Evolutionary conservation across 1,284 basidiomycete genomes (phyloP).

Genomic region (Heliocybe sulcata): DNA sequence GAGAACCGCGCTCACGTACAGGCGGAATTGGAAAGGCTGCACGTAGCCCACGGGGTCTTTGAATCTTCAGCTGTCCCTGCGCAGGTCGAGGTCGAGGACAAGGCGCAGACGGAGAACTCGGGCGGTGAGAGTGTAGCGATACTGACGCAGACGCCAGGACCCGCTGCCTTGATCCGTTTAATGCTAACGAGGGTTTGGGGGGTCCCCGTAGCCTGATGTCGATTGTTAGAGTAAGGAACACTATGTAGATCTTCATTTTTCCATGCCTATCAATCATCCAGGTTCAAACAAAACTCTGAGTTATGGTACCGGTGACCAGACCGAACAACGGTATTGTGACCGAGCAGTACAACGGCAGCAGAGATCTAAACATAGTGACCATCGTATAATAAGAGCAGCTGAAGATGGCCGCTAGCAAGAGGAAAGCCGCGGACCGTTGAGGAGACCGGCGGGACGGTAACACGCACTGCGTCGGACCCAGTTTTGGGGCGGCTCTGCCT

Average conservation of each 20-base stretch:
- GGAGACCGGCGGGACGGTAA: not conserved
- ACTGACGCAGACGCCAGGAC: not conserved
- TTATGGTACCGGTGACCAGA: too few species aligned
- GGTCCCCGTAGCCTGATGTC: not conserved
- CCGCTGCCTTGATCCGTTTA: not conserved
- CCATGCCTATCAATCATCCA: too few species aligned
- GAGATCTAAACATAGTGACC: too few species aligned
- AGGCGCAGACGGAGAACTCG: not conserved
- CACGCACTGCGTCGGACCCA: not conserved
- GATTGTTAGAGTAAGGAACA: not conserved
- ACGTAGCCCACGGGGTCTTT: slow-evolving; percentile 27
- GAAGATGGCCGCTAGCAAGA: too few species aligned
- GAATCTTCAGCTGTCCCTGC: slow-evolving; percentile 48
- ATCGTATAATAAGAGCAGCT: too few species aligned
- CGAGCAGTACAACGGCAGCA: too few species aligned
- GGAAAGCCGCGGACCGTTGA: too few species aligned
- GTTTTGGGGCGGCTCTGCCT: not conserved
- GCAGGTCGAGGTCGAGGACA: slow-evolving; percentile 39
- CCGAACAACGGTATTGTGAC: too few species aligned
- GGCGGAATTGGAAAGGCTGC: slow-evolving; percentile 35
- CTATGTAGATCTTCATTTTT: too few species aligned
- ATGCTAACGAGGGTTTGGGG: slow-evolving; percentile 1
- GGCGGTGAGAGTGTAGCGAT: not conserved
- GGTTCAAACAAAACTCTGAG: too few species aligned
- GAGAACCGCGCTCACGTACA: slow-evolving; percentile 57